Evolutionary conservation across 345 rosid species (phyloP).

Genomic region (Euphorbia lathyris): DNA sequence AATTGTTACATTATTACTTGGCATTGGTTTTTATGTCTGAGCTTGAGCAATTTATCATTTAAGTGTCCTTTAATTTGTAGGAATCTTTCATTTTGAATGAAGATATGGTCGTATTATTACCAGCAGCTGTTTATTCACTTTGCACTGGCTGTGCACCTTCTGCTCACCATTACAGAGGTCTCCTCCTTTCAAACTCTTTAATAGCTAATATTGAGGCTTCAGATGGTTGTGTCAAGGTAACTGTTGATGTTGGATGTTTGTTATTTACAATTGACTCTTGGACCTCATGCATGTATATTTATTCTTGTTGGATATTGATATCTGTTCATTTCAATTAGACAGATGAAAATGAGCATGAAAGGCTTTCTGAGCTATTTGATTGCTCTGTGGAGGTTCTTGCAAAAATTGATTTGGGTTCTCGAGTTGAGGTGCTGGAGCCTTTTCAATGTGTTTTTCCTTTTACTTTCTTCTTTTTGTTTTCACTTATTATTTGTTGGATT

Average conservation of each 20-base stretch:
- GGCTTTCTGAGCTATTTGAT: slow-evolving; percentile 52
- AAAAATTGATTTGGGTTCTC: slow-evolving; percentile 39
- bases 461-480: background rate
- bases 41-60: background rate
- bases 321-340: slow-evolving; percentile 39
- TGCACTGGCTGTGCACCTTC: slow-evolving; percentile 66
- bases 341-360: slow-evolving; percentile 44
- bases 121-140: slow-evolving; percentile 77
- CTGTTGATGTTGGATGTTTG: slow-evolving; percentile 15
- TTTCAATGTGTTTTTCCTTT: slow-evolving; percentile 7
- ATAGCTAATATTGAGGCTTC: slow-evolving; percentile 41
- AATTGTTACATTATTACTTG: background rate
- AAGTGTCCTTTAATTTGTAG: slow-evolving; percentile 35
- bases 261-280: slow-evolving; percentile 7
- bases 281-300: slow-evolving; percentile 17
- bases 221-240: slow-evolving; percentile 49
- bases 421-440: slow-evolving; percentile 36
- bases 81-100: slow-evolving; percentile 52
- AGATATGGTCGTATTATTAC: slow-evolving; percentile 51
- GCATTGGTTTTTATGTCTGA: background rate
- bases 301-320: slow-evolving; percentile 19
- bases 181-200: slow-evolving; percentile 31
- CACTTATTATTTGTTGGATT: slow-evolving; percentile 10
- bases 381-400: slow-evolving; percentile 80
- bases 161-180: slow-evolving; percentile 31